Conservation (phyloP, 164 flowering plant species). For the Sedum album region DNA sequence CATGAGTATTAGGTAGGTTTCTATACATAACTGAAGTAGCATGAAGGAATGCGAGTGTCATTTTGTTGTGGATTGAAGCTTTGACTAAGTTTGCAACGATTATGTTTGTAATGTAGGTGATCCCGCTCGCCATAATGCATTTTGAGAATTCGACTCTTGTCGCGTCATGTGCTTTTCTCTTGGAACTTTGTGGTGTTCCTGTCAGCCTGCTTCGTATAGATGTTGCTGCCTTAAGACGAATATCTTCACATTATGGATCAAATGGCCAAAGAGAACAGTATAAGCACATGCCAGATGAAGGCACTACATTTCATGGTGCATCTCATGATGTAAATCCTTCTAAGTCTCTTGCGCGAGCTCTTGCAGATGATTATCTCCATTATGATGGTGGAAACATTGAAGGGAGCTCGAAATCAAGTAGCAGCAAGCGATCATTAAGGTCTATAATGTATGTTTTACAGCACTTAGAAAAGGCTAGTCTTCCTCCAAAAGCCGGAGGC, state of each 20-base stretch:
- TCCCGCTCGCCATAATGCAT: conserved; percentile 76
- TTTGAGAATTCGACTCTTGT: conserved; percentile 75
- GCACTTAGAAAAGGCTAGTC: conserved; percentile 85
- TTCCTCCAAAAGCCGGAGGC: conserved; percentile 48
- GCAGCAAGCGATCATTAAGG: conserved; percentile 29
- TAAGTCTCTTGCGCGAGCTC: conserved; percentile 72
- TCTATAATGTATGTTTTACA: conserved; percentile 64
- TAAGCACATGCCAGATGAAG: conserved; percentile 38
- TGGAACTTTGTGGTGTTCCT: conserved; percentile 96
- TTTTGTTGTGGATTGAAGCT: background rate
- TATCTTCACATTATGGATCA: conserved; percentile 62
- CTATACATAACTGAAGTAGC: background rate
- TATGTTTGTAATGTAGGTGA: conserved; percentile 40
- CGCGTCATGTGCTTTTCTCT: conserved; percentile 77
- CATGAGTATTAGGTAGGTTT: background rate
- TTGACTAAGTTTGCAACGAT: background rate
- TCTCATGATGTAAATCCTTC: conserved; percentile 50
- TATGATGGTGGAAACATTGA: conserved; percentile 22
- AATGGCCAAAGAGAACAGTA: conserved; percentile 25
- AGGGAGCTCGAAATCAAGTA: conserved; percentile 15
- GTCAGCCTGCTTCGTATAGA: conserved; percentile 72
- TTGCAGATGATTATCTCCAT: conserved; percentile 78
- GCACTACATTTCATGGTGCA: conserved; percentile 43
- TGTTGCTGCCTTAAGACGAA: conserved; percentile 72
- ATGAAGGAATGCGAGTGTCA: background rate